Evolutionary conservation across 2,329 filamentous ascomycete genomes (phyloP), one percentile per base, ranked within the genome.

Genomic region (Camillea tinctor): DNA sequence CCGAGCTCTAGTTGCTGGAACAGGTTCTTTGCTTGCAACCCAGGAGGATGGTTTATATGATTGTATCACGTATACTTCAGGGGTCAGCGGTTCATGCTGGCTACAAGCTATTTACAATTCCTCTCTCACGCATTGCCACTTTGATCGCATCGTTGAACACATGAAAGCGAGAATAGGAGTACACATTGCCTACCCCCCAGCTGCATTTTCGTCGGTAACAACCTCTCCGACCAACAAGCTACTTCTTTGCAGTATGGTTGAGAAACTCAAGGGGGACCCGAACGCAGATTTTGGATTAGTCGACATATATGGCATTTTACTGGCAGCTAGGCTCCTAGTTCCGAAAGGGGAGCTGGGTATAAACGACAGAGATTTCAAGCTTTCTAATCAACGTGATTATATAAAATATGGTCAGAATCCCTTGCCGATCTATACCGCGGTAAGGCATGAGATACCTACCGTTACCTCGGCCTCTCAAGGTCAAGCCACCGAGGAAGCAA

Each of bases 21-120:
- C 93, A 0, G 93, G 94, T 0, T 97, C 93, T 0, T 88, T 96
- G 62, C 80, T 95, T 9, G 93, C 93, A 2, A 84, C 92, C 0
- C 87, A 92, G 61, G 90, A 97, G 72, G 90, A 91, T 59, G 95
- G 95, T 0, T 80, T 99, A 0, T 96, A 97, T 73, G 93, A 97
- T 75, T 98, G 95, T 72, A 84, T 92, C 11, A 98, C 93, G 1
- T 99, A 99, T 71, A 96, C 93, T 0, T 92, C 94, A 4, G 95
- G 95, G 1, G 95, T 99, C 54, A 97, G 93, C 72, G 95, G 95
- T 0, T 96, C 91, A 64, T 98, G 95, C 74, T 99, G 95, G 95
- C 82, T 98, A 5, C 94, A 98, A 73, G 83, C 91, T 0, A 81
- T 99, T 3, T 97, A 91, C 72, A 88, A 95, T 71, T 94, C 92